These are phyloP conservation scores for Actinomucor elegans DNA, from an alignment of 371 early-diverging fungal genomes.

Conservation along the genomic window DNA sequence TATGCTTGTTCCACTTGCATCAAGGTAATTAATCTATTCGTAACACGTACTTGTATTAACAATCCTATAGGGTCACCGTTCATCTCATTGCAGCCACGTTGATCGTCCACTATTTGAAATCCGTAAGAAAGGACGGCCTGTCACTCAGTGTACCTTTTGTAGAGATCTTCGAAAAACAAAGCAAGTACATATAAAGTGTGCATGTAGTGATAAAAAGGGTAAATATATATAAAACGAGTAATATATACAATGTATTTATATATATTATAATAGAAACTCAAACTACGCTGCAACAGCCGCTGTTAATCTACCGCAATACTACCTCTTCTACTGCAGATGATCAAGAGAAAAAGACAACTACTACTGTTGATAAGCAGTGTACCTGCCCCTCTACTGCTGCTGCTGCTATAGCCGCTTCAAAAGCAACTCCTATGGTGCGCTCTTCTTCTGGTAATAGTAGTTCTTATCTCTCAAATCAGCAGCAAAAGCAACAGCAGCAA, in stretches of 20 bases:
- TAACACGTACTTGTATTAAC: constrained; percentile 3
- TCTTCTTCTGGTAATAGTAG: no score
- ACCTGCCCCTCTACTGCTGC: constrained; percentile 11
- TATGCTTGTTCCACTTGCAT: constrained; percentile 42
- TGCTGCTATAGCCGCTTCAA: background rate
- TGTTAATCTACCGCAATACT: constrained; percentile 18
- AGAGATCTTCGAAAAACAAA: constrained; percentile 73
- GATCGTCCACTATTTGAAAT: constrained; percentile 72
- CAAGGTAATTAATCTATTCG: constrained; percentile 21
- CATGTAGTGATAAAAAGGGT: constrained; percentile 54
- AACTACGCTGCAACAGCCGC: constrained; percentile 13
- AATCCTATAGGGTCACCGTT: constrained; percentile 59
- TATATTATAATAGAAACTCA: background rate
- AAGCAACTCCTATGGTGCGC: background rate
- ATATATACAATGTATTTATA: background rate
- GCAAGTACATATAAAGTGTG: constrained; percentile 77
- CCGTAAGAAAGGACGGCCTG: constrained; percentile 78
- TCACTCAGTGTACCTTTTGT: constrained; percentile 77
- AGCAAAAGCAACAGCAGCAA: background rate
- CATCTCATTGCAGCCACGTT: constrained; percentile 60
- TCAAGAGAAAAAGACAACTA: constrained; percentile 13
- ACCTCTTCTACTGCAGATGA: background rate
- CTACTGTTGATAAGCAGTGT: background rate
- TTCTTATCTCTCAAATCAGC: constrained; percentile 5
- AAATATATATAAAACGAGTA: constrained; percentile 17